phyloP scores from a whole-genome alignment of 2,329 filamentous ascomycete species.

The Tolypocladium ophioglossoides region DNA sequence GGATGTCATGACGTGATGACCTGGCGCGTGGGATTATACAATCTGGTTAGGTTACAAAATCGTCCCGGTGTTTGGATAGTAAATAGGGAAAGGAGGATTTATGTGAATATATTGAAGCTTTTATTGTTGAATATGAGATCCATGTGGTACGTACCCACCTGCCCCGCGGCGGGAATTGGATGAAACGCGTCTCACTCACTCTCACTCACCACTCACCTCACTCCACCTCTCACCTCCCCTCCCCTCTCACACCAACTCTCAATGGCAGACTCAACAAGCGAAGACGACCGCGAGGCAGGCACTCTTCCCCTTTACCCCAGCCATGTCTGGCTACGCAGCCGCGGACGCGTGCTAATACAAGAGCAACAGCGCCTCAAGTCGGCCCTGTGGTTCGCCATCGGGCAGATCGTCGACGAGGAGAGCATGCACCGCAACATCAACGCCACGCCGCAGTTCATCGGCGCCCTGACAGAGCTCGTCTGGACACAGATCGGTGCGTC shows the following conservation, averaged over 20 bases:
- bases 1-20: neutral
- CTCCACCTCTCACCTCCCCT: neutral
- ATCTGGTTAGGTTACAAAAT: neutral
- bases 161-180: neutral
- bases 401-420: constrained; percentile 83
- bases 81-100: neutral
- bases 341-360: neutral
- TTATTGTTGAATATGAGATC: neutral
- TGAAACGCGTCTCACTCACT: neutral
- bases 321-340: too few species aligned
- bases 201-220: constrained; percentile 1
- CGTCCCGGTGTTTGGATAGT: neutral
- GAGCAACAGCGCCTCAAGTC: constrained; percentile 62
- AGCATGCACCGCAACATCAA: constrained; percentile 54
- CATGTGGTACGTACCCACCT: neutral
- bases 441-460: constrained; percentile 86
- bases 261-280: constrained; percentile 22
- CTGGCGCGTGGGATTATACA: neutral
- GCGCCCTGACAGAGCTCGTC: constrained; percentile 73
- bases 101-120: neutral
- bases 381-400: constrained; percentile 73
- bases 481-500: constrained; percentile 70
- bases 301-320: neutral
- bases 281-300: constrained; percentile 26
- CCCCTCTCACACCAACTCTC: constrained; percentile 1